These are phyloP conservation scores for Hygrocybe coccinea DNA, from an alignment of 768 basidiomycete species.

Conservation along the genomic window DNA sequence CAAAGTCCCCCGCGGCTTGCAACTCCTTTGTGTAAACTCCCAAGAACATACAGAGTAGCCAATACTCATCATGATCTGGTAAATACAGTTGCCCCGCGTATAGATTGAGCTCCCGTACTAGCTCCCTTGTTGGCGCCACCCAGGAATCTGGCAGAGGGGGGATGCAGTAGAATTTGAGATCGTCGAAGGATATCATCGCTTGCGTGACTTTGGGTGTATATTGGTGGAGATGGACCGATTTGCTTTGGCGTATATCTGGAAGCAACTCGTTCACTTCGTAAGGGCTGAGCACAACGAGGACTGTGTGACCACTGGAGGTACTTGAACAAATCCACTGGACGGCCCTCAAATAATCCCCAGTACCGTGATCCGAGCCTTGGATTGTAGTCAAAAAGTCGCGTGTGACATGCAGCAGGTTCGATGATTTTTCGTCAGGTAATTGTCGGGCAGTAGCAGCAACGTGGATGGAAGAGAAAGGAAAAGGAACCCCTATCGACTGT, in stretches of 20 bases:
- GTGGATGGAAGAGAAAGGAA: slow-evolving; percentile 17
- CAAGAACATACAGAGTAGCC: slow-evolving; percentile 32
- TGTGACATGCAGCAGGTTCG: slow-evolving; percentile 29
- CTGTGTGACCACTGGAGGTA: not conserved
- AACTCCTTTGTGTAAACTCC: slow-evolving; percentile 25
- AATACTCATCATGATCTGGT: slow-evolving; percentile 29
- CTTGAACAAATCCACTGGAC: slow-evolving; percentile 42
- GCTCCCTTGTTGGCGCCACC: slow-evolving; percentile 8
- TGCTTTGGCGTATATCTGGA: slow-evolving; percentile 29
- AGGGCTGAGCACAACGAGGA: slow-evolving; percentile 38
- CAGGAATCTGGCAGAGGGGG: slow-evolving; percentile 22
- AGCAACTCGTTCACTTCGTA: slow-evolving; percentile 37
- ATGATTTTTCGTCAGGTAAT: slow-evolving; percentile 15
- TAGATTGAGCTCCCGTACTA: slow-evolving; percentile 35
- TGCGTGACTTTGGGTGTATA: slow-evolving; percentile 38
- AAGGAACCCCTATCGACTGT: slow-evolving; percentile 14
- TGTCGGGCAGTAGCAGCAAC: not conserved
- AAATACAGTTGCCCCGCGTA: slow-evolving; percentile 46
- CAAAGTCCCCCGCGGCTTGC: slow-evolving; percentile 11
- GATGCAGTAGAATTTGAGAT: slow-evolving; percentile 27
- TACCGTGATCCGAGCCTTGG: not conserved
- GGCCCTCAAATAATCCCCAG: slow-evolving; percentile 31
- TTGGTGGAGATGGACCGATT: slow-evolving; percentile 36
- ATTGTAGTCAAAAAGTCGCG: slow-evolving; percentile 34
- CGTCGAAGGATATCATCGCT: slow-evolving; percentile 35